phyloP scores from a whole-genome alignment of 441 rosid genomes.

The Adansonia rubrostipa region DNA sequence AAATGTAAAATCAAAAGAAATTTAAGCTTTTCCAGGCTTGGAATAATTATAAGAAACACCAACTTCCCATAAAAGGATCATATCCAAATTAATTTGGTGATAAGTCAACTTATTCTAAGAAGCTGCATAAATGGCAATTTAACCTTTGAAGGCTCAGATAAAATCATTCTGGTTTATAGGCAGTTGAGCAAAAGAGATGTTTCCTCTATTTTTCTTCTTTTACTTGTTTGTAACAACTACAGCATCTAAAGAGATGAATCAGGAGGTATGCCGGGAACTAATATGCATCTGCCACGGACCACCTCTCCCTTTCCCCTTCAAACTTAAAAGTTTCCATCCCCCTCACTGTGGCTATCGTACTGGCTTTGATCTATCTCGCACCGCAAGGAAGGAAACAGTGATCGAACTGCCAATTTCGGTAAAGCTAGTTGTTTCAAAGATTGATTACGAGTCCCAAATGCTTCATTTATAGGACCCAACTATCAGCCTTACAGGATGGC shows the following conservation, averaged over 20 bases:
- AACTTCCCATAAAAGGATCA: too few relatives aligned
- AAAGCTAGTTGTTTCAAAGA: not conserved
- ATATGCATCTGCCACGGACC: conserved; percentile 7
- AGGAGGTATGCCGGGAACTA: not conserved
- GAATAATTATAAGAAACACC: too few relatives aligned
- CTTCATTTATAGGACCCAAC: conserved; percentile 24
- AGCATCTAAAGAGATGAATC: not conserved
- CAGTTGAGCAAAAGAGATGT: not conserved
- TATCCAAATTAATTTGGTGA: too few relatives aligned
- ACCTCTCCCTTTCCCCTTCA: conserved; percentile 15
- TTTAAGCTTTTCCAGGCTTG: too few relatives aligned
- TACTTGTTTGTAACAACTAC: not conserved
- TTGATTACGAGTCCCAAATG: not conserved
- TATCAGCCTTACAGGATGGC: conserved; percentile 2
- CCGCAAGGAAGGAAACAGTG: not conserved
- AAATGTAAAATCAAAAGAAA: too few relatives aligned
- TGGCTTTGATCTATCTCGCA: conserved; percentile 27
- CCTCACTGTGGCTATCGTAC: conserved; percentile 18
- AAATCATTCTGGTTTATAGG: not conserved
- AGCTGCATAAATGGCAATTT: not conserved
- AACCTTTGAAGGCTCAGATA: not conserved
- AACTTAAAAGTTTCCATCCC: not conserved
- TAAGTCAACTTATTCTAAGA: too few relatives aligned
- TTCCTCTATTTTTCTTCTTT: not conserved
- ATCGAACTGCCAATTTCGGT: conserved; percentile 20